Evolutionary conservation across 2,329 filamentous ascomycete genomes (phyloP).

Genomic region (Neonectria neomacrospora): DNA sequence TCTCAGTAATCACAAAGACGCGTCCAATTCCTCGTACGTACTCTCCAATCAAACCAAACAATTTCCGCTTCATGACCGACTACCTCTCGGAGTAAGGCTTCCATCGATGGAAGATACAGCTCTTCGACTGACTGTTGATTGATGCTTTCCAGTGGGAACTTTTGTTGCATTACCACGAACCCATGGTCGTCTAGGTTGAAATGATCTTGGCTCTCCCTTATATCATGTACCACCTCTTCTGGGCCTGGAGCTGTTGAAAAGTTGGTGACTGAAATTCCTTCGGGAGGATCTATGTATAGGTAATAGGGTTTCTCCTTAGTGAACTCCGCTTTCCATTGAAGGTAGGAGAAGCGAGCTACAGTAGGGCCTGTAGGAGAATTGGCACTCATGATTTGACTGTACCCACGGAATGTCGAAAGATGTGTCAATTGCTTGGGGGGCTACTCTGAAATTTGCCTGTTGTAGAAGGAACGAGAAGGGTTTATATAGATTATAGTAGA

Average conservation of each 20-base stretch:
- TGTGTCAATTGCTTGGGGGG: too few species aligned
- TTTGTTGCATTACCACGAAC: slow-evolving; percentile 4
- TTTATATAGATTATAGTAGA: too few species aligned
- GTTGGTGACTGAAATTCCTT: neutral
- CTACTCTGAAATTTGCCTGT: too few species aligned
- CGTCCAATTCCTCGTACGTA: neutral
- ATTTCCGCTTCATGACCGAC: slow-evolving; percentile 5
- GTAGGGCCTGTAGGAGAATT: neutral
- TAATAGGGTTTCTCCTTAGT: slow-evolving; percentile 13
- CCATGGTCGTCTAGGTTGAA: slow-evolving; percentile 14
- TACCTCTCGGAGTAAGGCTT: neutral
- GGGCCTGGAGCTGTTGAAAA: neutral
- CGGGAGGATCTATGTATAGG: slow-evolving; percentile 14
- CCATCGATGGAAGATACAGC: slow-evolving; percentile 3
- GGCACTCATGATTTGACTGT: neutral
- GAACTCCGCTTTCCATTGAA: slow-evolving; percentile 11
- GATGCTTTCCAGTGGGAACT: neutral
- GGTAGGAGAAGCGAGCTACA: slow-evolving; percentile 4
- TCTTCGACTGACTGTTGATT: neutral
- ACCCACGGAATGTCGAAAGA: too few species aligned
- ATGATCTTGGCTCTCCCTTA: neutral
- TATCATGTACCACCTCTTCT: slow-evolving; percentile 1
- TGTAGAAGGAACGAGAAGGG: too few species aligned
- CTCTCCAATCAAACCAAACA: slow-evolving; percentile 12
- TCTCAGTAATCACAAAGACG: too few species aligned